Conservation (phyloP, 345 rosid genomes). For the Dipteronia sinensis region DNA sequence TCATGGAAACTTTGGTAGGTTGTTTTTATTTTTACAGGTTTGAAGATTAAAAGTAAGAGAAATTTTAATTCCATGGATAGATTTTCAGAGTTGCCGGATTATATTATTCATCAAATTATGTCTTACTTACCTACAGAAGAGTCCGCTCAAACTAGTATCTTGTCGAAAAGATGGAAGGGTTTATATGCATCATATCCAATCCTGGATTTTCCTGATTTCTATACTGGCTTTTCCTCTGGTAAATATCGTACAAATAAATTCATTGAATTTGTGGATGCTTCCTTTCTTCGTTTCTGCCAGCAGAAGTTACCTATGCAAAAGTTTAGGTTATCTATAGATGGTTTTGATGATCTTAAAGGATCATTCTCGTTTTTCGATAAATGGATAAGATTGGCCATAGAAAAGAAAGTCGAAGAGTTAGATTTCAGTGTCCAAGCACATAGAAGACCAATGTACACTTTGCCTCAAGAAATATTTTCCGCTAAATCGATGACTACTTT, state of each 20-base stretch:
- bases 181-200: too few species aligned
- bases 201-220: too few species aligned
- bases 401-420: background rate
- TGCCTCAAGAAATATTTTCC: background rate
- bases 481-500: background rate
- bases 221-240: too few species aligned
- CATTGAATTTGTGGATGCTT: background rate
- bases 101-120: too few species aligned
- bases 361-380: background rate
- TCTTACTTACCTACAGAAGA: too few species aligned
- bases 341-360: background rate
- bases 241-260: background rate
- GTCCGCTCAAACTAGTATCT: too few species aligned
- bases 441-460: background rate
- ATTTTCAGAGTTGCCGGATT: too few species aligned
- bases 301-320: background rate
- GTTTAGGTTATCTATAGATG: background rate
- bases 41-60: too few species aligned
- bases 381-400: background rate
- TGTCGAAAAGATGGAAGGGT: too few species aligned
- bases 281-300: background rate
- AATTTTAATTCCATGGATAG: too few species aligned
- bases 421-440: background rate
- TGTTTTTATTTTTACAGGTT: too few species aligned
- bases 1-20: too few species aligned